phyloP scores from a whole-genome alignment of 768 basidiomycete species.

The Piloderma croceum region DNA sequence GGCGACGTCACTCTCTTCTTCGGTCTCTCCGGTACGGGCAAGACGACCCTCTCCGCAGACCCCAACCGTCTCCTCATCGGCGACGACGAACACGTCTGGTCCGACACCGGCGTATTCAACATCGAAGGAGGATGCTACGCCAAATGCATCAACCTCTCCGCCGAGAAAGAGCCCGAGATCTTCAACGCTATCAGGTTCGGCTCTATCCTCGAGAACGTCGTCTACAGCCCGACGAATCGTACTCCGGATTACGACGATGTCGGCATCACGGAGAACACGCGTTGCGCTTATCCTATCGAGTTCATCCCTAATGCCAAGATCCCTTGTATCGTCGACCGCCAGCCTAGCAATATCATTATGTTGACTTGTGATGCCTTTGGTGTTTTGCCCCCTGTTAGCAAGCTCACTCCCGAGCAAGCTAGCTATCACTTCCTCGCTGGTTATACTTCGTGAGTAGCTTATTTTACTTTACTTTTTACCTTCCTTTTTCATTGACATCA shows the following conservation, averaged over 20 bases:
- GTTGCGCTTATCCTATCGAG: constrained; percentile 98
- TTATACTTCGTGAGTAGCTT: constrained; percentile 75
- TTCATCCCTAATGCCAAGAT: constrained; percentile 93
- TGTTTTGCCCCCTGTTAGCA: constrained; percentile 93
- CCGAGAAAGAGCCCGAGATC: constrained; percentile 98
- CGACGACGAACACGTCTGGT: constrained; percentile 99
- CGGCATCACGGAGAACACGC: constrained; percentile 97
- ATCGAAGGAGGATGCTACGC: constrained; percentile 99
- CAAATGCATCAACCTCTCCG: constrained; percentile 94
- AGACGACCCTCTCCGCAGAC: constrained; percentile 97
- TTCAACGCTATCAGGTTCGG: constrained; percentile 93
- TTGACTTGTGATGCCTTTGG: constrained; percentile 97
- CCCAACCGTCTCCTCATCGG: constrained; percentile 91
- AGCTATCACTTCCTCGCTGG: constrained; percentile 97
- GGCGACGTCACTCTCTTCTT: constrained; percentile 98
- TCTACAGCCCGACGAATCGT: constrained; percentile 82
- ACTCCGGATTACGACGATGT: constrained; percentile 93
- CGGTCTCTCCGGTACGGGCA: constrained; percentile 96
- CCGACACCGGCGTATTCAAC: constrained; percentile 98
- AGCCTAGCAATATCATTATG: constrained; percentile 95
- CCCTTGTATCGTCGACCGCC: constrained; percentile 80
- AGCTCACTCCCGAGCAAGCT: constrained; percentile 89
- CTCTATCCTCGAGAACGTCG: constrained; percentile 97
- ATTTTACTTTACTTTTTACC: background rate
- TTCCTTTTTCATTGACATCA: constrained; percentile 14